A percentile compares a stretch with the other conserved stretches of the same genome.
Conservation (phyloP, 208 protist species). For the Crithidia sp. region DNA sequence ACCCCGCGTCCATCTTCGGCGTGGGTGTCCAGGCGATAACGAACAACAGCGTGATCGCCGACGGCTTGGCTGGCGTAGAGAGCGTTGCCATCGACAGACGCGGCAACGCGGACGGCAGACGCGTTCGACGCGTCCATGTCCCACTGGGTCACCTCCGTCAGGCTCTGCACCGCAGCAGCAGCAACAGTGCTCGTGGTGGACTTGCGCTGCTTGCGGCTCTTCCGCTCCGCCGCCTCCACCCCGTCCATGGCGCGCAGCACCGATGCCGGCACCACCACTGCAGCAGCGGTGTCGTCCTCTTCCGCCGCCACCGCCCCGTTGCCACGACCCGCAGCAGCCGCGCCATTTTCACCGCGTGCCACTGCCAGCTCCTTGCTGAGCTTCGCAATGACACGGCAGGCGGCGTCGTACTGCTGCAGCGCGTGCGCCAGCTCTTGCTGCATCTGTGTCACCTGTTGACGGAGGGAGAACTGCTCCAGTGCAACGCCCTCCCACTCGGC, state of each 20-base stretch:
- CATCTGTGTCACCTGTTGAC: constrained; percentile 91
- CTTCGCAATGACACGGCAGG: constrained; percentile 98
- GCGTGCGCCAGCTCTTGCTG: constrained; percentile 97
- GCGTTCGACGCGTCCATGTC: constrained; percentile 2
- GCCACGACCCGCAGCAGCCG: constrained; percentile 1
- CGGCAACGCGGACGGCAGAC: constrained; percentile 24
- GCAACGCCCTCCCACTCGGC: constrained; percentile 99
- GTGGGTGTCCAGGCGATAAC: constrained; percentile 38
- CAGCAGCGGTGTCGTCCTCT: background rate
- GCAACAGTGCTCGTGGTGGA: background rate
- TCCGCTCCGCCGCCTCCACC: constrained; percentile 41
- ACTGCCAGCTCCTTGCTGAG: constrained; percentile 84
- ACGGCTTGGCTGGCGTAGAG: constrained; percentile 34
- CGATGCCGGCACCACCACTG: constrained; percentile 38
- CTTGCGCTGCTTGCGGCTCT: constrained; percentile 45
- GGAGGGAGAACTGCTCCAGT: constrained; percentile 97
- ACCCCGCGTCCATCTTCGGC: constrained; percentile 37
- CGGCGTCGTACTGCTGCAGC: constrained; percentile 99
- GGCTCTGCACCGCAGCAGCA: background rate
- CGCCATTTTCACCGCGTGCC: constrained; percentile 18
- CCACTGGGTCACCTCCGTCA: constrained; percentile 21
- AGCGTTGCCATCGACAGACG: constrained; percentile 7
- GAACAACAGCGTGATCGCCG: constrained; percentile 42
- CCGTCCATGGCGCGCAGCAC: constrained; percentile 43
- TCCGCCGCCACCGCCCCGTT: too few relatives aligned